Evolutionary conservation across 2,329 filamentous ascomycete genomes (phyloP), one percentile per base, ranked within the genome.

Genomic region (Cyclaneusma minus): DNA sequence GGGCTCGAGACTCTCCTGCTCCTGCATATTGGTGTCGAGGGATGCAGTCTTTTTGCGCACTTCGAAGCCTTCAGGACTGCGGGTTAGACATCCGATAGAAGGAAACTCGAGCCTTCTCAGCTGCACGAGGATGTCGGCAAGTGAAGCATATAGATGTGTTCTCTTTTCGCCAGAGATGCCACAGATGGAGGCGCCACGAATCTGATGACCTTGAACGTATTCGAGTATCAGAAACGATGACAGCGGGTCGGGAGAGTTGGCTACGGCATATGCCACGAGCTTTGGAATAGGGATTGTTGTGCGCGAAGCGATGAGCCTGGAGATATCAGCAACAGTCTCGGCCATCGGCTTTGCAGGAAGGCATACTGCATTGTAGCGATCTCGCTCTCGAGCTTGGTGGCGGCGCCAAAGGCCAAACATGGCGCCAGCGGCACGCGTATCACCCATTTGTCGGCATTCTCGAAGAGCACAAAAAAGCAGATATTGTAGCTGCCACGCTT

Each of bases 1-100:
- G 7, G 40, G 38, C n/a, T 33, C 28, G 7, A 41, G 29, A 10
- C 39, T 41, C 18, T 41, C 35, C 10, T 44, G 29, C 29, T 40
- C 39, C 28, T 45, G 39, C 21, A 30, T 25, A 30, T 47, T 45
- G 13, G 42, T 33, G 25, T 40, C 36, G 12, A 36, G 29, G n/a
- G 35, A 35, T 8, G 22, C 23, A 23, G 18, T 31, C 23, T 14
- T 29, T 24, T 29, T 31, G 13, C 29, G 30, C 12, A 39, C 35
- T 15, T 26, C 11, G 24, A 29, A 24, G 13, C 29, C 29, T 21
- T 34, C 30, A 16, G 19, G 20, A 14, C 25, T 20, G 14, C 12
- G 17, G 13, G 22, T 22, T 16, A 36, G 21, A 31, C 33, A 31
- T 8, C 35, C 29, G 16, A 34, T 30, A 15, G 29, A 34, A 13